These are phyloP conservation scores for Ogataea siamensis DNA, from an alignment of 805 yeast species.

Conservation along the genomic window DNA sequence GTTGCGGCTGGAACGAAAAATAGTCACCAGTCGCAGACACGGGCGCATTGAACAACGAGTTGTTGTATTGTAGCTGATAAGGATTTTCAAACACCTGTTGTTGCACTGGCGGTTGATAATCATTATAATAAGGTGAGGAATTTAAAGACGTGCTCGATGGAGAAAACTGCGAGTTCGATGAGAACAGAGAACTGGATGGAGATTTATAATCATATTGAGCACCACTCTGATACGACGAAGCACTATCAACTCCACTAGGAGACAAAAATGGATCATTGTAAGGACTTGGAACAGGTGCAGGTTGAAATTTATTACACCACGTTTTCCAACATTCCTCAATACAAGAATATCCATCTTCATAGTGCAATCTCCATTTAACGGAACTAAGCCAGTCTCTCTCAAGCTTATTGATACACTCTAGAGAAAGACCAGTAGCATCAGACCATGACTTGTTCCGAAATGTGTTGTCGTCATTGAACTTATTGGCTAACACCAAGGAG, in stretches of 20 bases:
- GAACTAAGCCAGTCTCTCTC: conserved; percentile 55
- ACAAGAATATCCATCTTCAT: conserved; percentile 31
- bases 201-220: conserved; percentile 20
- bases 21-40: conserved; percentile 14
- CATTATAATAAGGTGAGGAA: conserved; percentile 27
- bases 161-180: conserved; percentile 24
- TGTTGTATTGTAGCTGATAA: conserved; percentile 24
- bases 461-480: conserved; percentile 94
- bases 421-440: conserved; percentile 83
- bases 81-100: conserved; percentile 28
- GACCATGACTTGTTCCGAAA: conserved; percentile 95
- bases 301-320: conserved; percentile 34
- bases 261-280: conserved; percentile 12
- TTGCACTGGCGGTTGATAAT: conserved; percentile 18
- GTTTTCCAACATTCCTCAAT: conserved; percentile 38
- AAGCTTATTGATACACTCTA: conserved; percentile 55
- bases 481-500: conserved; percentile 81
- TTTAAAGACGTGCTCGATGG: conserved; percentile 24
- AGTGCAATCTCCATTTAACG: conserved; percentile 33
- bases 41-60: conserved; percentile 14
- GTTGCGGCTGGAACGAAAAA: conserved; percentile 19
- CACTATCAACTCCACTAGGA: conserved; percentile 11
- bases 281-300: conserved; percentile 10
- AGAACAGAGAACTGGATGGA: conserved; percentile 23
- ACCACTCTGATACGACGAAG: conserved; percentile 6